Evolutionary conservation across 1,139 yeast species (phyloP), one percentile per base, ranked within the genome.

Genomic region (Blastobotrys niveus): DNA sequence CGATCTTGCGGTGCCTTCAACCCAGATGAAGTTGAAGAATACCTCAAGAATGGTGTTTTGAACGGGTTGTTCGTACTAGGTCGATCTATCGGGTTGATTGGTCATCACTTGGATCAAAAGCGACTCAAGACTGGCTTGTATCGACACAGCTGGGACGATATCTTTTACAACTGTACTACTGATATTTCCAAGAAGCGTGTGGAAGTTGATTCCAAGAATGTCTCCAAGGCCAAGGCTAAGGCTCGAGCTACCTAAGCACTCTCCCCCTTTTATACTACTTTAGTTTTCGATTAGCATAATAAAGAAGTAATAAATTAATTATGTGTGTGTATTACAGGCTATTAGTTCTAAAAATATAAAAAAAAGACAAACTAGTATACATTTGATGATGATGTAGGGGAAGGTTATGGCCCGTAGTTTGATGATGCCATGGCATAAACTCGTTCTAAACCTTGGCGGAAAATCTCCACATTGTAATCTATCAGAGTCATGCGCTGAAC

Each of bases 401-500:
- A n/a, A n/a, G n/a, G n/a, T n/a, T n/a, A n/a, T n/a, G n/a, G n/a
- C n/a, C n/a, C n/a, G n/a, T 5, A n/a, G n/a, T n/a, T n/a, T n/a
- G 30, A 27, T 12, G 30, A 27, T 9, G 35, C 15, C 22, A 31
- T 19, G n/a, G 34, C 39, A 30, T 94, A 88, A 66, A 88, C 81
- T 52, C 82, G 79, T 67, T 82, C 83, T 52, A 89, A 71, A 1
- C 95, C 83, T 46, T 77, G 77, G 54, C 84, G 82, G 61, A 89
- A 84, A 32, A 85, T 74, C 50, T 82, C 84, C 34, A 89, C 89
- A 61, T 91, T 91, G 62, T 87, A 89, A 62, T 91, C 97, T 25
- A 89, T 80, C 35, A 91, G 76, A 0, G 95, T 81, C 57, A 85
- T 66, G 46, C 65, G 61, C 46, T 64, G 65, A 9, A 59, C 56